Base-by-base conservation (phyloP, 1,284 basidiomycete species). In the Entoloma clypeatum region DNA sequence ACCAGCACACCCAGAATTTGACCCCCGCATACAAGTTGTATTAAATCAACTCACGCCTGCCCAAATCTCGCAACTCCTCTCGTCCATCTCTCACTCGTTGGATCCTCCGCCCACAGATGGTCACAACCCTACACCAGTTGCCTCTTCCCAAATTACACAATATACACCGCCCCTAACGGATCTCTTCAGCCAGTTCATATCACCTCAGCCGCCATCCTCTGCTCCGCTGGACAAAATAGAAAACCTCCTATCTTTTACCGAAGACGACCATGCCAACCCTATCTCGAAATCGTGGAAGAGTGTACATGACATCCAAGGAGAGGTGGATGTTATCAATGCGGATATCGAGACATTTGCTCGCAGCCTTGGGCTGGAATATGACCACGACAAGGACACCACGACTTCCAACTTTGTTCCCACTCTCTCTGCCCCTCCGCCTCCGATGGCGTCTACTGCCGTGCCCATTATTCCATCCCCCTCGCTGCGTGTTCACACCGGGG, bases 281-380 rank as follows among this genome's bases (percentile, higher is more conserved):
- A 30, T 83, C 10, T 68, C 81, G 31, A 75, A 75, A 48, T 67
- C 74, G 2, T 86, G 85, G 66, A 72, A 71, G 32, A 72, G 74
- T 36, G 70, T 86, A 0, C 57, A 74, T 18, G 82, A 81, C 44
- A 83, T 92, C 34, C 77, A 81, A 39, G 70, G 71, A 32, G 85
- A 90, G 43, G 84, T 92, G 19, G 79, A 85, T 47, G 73, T 77
- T 30, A 64, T 92, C 39, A 80, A 87, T 52, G 71, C 68, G 25
- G 81, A 77, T 49, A 83, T 93, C 48, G 78, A 89, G 45, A 75
- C 76, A 8, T 69, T 92, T 26, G 84, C 92, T 24, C 32, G 72
- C 81, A 53, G 75, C 74, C 39, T 72, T 87, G 86, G 86, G 2
- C 64, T 89, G 26, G 81, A 83, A 49, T 69, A 77, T 2, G 43